Conservation (phyloP, 116 monocot genomes). For the Dioscorea cayenensis region DNA sequence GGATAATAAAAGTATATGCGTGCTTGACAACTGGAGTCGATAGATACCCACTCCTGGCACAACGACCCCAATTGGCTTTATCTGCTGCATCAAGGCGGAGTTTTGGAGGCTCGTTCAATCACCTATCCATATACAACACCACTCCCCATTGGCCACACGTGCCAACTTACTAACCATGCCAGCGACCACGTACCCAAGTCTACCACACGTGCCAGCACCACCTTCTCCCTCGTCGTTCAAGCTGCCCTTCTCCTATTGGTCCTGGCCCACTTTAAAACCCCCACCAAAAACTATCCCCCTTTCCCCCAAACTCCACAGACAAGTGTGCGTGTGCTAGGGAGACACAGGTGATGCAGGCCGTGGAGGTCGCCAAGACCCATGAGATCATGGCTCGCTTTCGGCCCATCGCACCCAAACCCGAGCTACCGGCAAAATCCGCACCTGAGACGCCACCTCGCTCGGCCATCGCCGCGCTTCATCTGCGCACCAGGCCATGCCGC, state of each 20-base stretch:
- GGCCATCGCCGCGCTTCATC: constrained; percentile 6
- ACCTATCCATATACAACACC: not conserved
- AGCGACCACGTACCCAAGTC: constrained; percentile 35
- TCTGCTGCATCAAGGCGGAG: too few species aligned
- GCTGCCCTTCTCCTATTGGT: constrained; percentile 44
- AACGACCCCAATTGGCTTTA: too few species aligned
- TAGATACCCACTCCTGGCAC: too few species aligned
- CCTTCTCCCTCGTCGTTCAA: not conserved
- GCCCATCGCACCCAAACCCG: constrained; percentile 85
- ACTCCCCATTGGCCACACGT: not conserved
- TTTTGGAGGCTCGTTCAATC: too few species aligned
- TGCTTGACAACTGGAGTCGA: too few species aligned
- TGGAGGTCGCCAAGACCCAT: constrained; percentile 64
- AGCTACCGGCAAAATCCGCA: constrained; percentile 4
- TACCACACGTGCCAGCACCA: constrained; percentile 25
- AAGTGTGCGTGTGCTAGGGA: not conserved
- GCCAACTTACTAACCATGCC: not conserved
- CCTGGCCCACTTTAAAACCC: constrained; percentile 11
- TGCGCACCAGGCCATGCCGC: constrained; percentile 7
- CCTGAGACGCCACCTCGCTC: not conserved
- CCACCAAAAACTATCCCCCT: not conserved
- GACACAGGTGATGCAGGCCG: constrained; percentile 23
- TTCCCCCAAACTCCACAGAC: not conserved
- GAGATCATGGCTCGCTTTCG: constrained; percentile 85
- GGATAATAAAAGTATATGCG: too few species aligned